Evolutionary conservation across 805 yeast genomes (phyloP).

Genomic region (Wickerhamiella slavikovae): DNA sequence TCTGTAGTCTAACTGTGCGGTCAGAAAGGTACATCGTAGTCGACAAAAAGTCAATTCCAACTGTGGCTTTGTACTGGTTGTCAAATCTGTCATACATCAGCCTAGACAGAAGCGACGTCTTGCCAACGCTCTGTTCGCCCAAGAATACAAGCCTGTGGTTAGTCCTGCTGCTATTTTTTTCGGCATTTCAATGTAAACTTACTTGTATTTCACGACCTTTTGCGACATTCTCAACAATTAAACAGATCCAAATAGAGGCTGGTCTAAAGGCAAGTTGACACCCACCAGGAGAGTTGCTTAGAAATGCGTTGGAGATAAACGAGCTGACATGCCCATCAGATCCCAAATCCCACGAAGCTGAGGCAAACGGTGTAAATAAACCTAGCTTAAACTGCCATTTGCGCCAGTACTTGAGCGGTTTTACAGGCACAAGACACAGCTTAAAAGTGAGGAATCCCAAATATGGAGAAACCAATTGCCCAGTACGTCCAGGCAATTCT

Average conservation of each 20-base stretch:
- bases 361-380: too few species aligned
- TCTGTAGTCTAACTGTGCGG: constrained; percentile 79
- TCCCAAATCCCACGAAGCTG: too few species aligned
- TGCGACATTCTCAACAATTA: background rate
- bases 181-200: constrained; percentile 2
- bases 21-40: constrained; percentile 93
- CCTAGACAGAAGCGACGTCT: constrained; percentile 87
- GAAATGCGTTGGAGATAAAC: too few species aligned
- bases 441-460: too few species aligned
- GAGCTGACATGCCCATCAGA: too few species aligned
- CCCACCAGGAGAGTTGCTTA: too few species aligned
- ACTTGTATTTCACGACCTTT: background rate
- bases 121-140: constrained; percentile 97
- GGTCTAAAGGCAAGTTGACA: too few species aligned
- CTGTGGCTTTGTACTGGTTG: constrained; percentile 84
- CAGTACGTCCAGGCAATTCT: constrained; percentile 23
- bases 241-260: background rate
- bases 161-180: constrained; percentile 14
- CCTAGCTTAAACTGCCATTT: too few species aligned
- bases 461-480: too few species aligned
- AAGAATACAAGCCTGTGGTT: constrained; percentile 65
- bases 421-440: too few species aligned
- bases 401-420: too few species aligned
- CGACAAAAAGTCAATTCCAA: constrained; percentile 87
- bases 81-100: constrained; percentile 97